phyloP scores from a whole-genome alignment of 768 basidiomycete genomes.

The Crepidotus variabilis region DNA sequence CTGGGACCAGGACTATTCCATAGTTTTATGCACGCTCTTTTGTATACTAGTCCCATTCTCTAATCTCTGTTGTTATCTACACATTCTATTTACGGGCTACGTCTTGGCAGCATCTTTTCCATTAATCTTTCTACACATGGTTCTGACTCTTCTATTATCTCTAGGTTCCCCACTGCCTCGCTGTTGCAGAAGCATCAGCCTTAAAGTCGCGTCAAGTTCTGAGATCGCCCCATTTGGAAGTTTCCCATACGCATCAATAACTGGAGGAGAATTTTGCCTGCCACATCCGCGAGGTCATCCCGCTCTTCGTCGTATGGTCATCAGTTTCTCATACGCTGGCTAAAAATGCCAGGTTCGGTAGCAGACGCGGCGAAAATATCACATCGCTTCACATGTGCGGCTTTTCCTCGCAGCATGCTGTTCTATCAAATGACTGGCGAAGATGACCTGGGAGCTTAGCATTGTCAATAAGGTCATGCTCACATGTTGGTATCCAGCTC shows the following conservation, averaged over 20 bases:
- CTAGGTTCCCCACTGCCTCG: background rate
- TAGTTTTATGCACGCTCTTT: background rate
- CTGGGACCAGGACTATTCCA: background rate
- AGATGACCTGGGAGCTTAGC: background rate
- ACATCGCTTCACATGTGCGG: background rate
- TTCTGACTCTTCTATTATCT: background rate
- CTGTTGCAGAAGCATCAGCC: background rate
- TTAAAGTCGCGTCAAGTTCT: slow-evolving; percentile 3
- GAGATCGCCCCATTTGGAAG: slow-evolving; percentile 10
- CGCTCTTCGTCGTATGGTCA: background rate
- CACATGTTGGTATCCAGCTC: background rate
- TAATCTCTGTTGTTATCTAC: background rate
- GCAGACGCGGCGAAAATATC: background rate
- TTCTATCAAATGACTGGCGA: background rate
- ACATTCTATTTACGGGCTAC: background rate
- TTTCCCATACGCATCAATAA: slow-evolving; percentile 19
- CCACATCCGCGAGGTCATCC: background rate
- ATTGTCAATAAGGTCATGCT: background rate
- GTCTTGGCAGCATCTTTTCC: background rate
- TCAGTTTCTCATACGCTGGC: background rate
- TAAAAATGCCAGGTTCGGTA: background rate
- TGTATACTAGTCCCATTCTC: background rate
- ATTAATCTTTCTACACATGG: background rate
- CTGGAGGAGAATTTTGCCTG: slow-evolving; percentile 9
- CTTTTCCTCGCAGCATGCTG: background rate